Percentiles rank a stretch among this genome's conserved stretches.
phyloP scores from a whole-genome alignment of 768 basidiomycete genomes.

The Pleurotus platypus region DNA sequence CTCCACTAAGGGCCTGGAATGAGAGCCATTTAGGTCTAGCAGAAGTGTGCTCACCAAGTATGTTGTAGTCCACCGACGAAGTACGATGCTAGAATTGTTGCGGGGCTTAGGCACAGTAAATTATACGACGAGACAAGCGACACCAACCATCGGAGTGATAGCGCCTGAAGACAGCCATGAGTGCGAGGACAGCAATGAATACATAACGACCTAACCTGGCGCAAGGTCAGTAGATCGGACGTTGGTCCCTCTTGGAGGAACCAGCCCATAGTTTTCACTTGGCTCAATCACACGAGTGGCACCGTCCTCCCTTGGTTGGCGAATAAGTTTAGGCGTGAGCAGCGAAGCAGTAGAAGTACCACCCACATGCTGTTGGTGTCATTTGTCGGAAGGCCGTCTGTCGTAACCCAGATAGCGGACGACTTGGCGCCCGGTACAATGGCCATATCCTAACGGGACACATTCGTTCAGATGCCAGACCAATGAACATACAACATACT shows the following conservation, averaged over 20 bases:
- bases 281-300: conserved; percentile 36
- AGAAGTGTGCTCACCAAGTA: conserved; percentile 38
- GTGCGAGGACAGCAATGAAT: background rate
- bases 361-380: conserved; percentile 48
- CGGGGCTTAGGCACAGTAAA: background rate
- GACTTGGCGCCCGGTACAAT: conserved; percentile 30
- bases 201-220: conserved; percentile 21
- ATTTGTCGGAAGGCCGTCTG: conserved; percentile 43
- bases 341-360: background rate
- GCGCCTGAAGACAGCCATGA: conserved; percentile 23
- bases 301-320: conserved; percentile 41
- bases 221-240: conserved; percentile 51
- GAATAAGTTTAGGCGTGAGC: background rate
- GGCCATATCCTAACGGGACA: conserved; percentile 25
- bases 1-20: conserved; percentile 31
- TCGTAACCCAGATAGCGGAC: conserved; percentile 46
- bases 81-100: conserved; percentile 38
- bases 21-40: background rate
- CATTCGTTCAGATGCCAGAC: background rate
- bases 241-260: conserved; percentile 41
- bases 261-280: conserved; percentile 36
- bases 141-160: conserved; percentile 43
- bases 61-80: conserved; percentile 58
- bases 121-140: background rate
- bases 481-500: conserved; percentile 16